Conservation (phyloP, 371 early-diverging fungal species). For the Hamiltosporidium tvaerminnensis region DNA sequence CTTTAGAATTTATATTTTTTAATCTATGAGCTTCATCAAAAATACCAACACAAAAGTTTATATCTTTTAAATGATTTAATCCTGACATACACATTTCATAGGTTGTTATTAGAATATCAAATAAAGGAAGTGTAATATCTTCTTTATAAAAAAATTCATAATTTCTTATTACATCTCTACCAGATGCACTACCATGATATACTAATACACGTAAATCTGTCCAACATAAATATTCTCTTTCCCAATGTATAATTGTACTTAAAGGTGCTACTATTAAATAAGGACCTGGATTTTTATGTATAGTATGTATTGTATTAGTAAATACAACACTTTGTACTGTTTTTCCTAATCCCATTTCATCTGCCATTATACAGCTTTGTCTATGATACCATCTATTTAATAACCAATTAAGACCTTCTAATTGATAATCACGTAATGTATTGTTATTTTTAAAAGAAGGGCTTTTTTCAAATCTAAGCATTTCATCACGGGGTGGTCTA, state of each 20-base stretch:
- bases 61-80: constrained; percentile 59
- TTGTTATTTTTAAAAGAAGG: constrained; percentile 33
- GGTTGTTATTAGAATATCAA: constrained; percentile 67
- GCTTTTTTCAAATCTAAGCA: constrained; percentile 29
- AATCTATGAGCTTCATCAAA: constrained; percentile 87
- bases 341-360: constrained; percentile 68
- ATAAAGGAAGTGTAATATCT: constrained; percentile 54
- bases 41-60: constrained; percentile 66
- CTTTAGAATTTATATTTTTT: constrained; percentile 65
- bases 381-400: constrained; percentile 50
- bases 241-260: constrained; percentile 61
- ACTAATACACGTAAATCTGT: constrained; percentile 61
- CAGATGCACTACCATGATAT: constrained; percentile 57
- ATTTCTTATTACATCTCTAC: constrained; percentile 57
- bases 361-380: constrained; percentile 58
- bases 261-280: constrained; percentile 64
- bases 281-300: constrained; percentile 57
- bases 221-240: constrained; percentile 61
- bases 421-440: constrained; percentile 73
- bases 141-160: constrained; percentile 62
- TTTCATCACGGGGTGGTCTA: constrained; percentile 45
- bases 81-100: constrained; percentile 66
- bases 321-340: constrained; percentile 65
- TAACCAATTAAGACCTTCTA: constrained; percentile 95
- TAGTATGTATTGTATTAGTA: constrained; percentile 58